Evolutionary conservation across 2,329 filamentous ascomycete genomes (phyloP).

Genomic region (Coleophoma crateriformis): DNA sequence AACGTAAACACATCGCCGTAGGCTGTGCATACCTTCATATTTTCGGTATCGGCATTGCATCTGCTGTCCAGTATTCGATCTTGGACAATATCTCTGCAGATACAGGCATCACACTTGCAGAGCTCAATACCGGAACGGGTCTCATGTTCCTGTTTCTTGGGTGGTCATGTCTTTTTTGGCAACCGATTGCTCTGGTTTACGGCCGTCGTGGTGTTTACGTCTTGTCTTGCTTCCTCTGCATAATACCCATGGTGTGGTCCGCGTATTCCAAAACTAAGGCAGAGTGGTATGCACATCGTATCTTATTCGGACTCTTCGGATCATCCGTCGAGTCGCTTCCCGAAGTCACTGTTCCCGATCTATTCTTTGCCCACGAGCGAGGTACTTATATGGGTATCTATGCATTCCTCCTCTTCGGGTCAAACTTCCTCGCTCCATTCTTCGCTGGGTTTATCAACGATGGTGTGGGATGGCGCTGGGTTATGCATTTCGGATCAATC

Average conservation of each 20-base stretch:
- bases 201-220: constrained; percentile 31
- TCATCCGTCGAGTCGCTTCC: background rate
- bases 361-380: background rate
- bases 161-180: constrained; percentile 45
- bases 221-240: too few relatives aligned
- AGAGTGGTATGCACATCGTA: background rate
- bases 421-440: background rate
- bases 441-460: background rate
- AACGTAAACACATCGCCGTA: constrained; percentile 26
- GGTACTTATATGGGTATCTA: background rate
- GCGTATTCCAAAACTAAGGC: background rate
- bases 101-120: constrained; percentile 37
- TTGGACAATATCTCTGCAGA: constrained; percentile 39
- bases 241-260: background rate
- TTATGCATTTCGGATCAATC: background rate
- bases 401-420: background rate
- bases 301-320: background rate
- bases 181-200: constrained; percentile 45
- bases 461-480: background rate
- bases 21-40: constrained; percentile 33
- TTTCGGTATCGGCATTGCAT: constrained; percentile 40
- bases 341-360: background rate
- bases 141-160: constrained; percentile 45
- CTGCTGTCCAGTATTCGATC: constrained; percentile 41
- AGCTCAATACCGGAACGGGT: constrained; percentile 43